phyloP scores from a whole-genome alignment of 2,329 filamentous ascomycete species.

The Aspergillus tubingensis region DNA sequence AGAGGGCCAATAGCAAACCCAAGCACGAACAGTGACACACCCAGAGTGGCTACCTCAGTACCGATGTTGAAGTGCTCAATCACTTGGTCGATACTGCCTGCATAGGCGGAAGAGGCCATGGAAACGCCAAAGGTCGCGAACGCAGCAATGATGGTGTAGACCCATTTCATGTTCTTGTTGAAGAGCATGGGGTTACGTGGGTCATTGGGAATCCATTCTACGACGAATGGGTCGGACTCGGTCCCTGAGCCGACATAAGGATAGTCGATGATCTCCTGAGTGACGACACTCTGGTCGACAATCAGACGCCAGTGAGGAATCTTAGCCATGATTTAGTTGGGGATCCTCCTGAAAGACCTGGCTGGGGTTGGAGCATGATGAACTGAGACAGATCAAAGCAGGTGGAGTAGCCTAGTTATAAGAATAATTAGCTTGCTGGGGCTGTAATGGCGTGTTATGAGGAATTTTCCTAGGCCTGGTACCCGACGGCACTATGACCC shows the following conservation, averaged over 20 bases:
- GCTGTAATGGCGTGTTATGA: background rate
- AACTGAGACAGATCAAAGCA: background rate
- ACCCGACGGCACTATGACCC: background rate
- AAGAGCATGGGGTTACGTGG: conserved; percentile 46
- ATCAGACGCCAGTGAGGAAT: conserved; percentile 41
- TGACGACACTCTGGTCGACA: conserved; percentile 35
- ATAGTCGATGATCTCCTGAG: conserved; percentile 37
- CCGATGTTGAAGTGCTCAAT: conserved; percentile 56
- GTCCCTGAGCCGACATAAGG: conserved; percentile 44
- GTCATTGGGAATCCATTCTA: conserved; percentile 47
- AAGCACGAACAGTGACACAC: conserved; percentile 65
- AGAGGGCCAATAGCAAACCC: conserved; percentile 63
- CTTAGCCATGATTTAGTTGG: conserved; percentile 12
- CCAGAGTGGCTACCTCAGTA: conserved; percentile 59
- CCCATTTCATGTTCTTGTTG: conserved; percentile 40
- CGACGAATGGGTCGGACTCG: conserved; percentile 43
- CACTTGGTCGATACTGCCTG: conserved; percentile 43
- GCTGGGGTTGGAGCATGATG: background rate
- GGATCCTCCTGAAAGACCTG: background rate
- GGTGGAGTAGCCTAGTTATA: background rate
- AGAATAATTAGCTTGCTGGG: background rate
- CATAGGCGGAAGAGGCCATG: conserved; percentile 47
- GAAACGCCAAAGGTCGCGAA: conserved; percentile 46
- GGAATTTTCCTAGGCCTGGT: background rate
- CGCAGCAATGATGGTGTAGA: conserved; percentile 41